Evolutionary conservation across 139 green algal species (phyloP).

Genomic region (Trebouxia sp.): DNA sequence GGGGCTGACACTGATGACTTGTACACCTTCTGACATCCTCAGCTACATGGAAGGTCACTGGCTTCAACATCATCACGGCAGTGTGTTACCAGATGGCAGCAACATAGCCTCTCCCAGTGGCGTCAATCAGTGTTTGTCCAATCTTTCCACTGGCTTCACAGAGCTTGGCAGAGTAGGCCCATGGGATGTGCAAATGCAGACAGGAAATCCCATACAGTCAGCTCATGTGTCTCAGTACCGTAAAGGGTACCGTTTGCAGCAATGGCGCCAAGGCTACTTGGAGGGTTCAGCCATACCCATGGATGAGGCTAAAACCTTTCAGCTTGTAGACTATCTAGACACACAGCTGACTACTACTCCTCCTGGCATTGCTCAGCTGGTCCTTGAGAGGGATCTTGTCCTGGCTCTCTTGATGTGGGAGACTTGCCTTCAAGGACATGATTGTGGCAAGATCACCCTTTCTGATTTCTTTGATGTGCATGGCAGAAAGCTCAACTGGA

Average conservation of each 20-base stretch:
- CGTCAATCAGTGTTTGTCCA: neutral
- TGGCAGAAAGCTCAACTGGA: neutral
- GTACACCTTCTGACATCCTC: neutral
- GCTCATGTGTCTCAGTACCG: neutral
- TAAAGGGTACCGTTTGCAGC: neutral
- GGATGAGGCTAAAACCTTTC: neutral
- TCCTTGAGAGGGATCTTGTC: neutral
- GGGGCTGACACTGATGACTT: neutral
- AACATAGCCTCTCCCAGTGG: constrained; percentile 7
- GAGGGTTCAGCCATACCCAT: constrained; percentile 3
- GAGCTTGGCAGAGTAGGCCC: neutral
- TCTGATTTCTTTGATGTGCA: neutral
- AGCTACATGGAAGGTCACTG: neutral
- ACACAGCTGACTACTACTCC: neutral
- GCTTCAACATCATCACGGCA: neutral
- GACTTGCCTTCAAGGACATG: neutral
- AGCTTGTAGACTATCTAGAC: neutral
- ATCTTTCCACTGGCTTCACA: neutral
- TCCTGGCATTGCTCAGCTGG: neutral
- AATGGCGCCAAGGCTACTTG: neutral
- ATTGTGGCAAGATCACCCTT: neutral
- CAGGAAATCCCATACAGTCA: neutral
- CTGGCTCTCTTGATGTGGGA: constrained; percentile 1
- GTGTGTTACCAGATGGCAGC: neutral
- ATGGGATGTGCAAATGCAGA: neutral